These are phyloP conservation scores for Fragaria vesca DNA, from an alignment of 306 rosid genomes.

Conservation along the genomic window DNA sequence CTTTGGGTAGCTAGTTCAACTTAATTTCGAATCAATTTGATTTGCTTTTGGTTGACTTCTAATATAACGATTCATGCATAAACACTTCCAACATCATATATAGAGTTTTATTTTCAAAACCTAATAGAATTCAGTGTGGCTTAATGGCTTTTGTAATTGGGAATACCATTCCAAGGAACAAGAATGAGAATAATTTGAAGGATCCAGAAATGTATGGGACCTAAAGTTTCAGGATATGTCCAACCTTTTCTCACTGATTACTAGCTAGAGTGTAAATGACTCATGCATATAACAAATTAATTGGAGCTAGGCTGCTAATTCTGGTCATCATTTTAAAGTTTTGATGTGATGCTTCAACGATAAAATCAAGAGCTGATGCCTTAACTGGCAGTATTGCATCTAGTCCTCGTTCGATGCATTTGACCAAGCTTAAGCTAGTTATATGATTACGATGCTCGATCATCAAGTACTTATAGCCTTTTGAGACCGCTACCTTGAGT, in stretches of 20 bases:
- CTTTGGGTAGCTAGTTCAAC: not conserved
- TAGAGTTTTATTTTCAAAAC: no score
- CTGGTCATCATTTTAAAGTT: not conserved
- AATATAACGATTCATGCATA: no score
- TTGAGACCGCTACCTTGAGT: conserved; percentile 3
- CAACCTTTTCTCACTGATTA: no score
- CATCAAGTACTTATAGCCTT: no score
- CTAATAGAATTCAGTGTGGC: no score
- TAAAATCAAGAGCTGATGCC: not conserved
- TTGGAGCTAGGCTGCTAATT: not conserved
- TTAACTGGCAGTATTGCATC: not conserved
- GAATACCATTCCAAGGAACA: no score
- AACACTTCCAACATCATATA: no score
- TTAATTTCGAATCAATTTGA: not conserved
- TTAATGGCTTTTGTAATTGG: no score
- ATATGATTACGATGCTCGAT: no score
- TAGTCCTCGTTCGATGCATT: not conserved
- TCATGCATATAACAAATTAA: not conserved
- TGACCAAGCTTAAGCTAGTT: not conserved
- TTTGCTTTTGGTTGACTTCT: not conserved
- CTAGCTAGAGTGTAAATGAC: not conserved
- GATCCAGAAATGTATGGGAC: no score
- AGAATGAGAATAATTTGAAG: no score
- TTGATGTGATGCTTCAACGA: not conserved
- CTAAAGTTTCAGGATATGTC: no score